A percentile compares a stretch with the other conserved stretches of the same genome.
Conservation (phyloP, 371 early-diverging fungal genomes). For the Mortierella sp. region DNA sequence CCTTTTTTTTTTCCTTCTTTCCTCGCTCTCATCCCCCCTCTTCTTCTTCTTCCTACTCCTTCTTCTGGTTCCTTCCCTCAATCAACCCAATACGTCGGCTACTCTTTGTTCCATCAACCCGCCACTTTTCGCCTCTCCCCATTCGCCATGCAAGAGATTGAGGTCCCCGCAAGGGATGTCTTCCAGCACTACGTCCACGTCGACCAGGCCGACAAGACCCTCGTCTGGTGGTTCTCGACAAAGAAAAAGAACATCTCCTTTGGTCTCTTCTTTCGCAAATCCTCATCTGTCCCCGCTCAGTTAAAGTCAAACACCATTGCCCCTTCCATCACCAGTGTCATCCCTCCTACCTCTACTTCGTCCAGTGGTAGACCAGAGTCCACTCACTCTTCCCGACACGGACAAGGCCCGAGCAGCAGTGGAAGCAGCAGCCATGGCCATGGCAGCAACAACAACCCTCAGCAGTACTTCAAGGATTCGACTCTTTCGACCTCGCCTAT, state of each 20-base stretch:
- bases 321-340: conserved; percentile 45
- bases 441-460: neutral
- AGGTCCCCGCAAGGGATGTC: conserved; percentile 86
- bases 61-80: no score
- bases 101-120: neutral
- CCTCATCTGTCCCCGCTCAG: conserved; percentile 24
- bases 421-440: neutral
- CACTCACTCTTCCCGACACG: conserved; percentile 23
- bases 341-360: conserved; percentile 57
- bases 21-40: neutral
- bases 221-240: conserved; percentile 95
- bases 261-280: conserved; percentile 78
- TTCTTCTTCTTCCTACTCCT: neutral
- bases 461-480: conserved; percentile 20
- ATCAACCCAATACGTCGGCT: neutral
- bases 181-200: conserved; percentile 92
- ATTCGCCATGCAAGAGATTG: conserved; percentile 82
- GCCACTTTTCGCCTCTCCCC: neutral
- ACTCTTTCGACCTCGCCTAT: conserved; percentile 40
- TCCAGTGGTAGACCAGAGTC: conserved; percentile 24
- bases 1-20: neutral
- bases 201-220: conserved; percentile 76
- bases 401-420: conserved; percentile 8
- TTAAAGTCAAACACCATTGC: conserved; percentile 49
- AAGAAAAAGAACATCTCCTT: conserved; percentile 92